These are phyloP conservation scores for Azolla pinnata DNA, from an alignment of 75 land plant genomes.

Conservation along the genomic window DNA sequence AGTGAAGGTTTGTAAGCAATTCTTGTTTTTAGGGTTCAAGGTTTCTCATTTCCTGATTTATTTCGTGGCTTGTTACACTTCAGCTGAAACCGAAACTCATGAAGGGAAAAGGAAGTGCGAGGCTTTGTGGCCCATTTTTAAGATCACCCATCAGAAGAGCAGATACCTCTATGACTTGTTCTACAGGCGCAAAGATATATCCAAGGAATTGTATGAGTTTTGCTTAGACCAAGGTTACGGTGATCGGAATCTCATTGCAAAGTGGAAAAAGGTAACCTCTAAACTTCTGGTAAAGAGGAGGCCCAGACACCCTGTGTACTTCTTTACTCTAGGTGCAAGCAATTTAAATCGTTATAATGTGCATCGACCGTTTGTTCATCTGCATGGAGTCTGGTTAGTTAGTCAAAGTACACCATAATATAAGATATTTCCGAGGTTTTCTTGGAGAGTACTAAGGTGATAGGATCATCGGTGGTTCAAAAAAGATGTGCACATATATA, in stretches of 20 bases:
- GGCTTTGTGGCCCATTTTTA: slow-evolving; percentile 86
- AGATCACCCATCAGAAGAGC: slow-evolving; percentile 75
- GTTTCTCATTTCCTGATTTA: neutral
- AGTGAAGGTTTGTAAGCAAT: neutral
- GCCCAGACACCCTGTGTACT: too few relatives aligned
- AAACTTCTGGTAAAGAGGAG: too few relatives aligned
- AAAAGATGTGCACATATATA: too few relatives aligned
- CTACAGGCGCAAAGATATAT: slow-evolving; percentile 64
- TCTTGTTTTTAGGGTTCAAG: neutral
- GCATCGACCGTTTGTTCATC: too few relatives aligned
- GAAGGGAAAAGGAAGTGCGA: slow-evolving; percentile 93
- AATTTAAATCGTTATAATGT: too few relatives aligned
- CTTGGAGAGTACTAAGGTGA: too few relatives aligned
- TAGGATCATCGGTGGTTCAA: too few relatives aligned
- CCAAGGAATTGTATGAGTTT: slow-evolving; percentile 81
- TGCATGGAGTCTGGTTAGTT: too few relatives aligned
- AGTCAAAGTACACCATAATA: too few relatives aligned
- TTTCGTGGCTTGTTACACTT: slow-evolving; percentile 3
- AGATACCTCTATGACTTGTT: slow-evolving; percentile 78
- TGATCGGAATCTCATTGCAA: slow-evolving; percentile 72
- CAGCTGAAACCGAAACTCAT: slow-evolving; percentile 89
- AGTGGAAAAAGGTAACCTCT: slow-evolving; percentile 96
- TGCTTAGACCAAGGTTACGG: slow-evolving; percentile 90
- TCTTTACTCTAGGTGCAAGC: too few relatives aligned
- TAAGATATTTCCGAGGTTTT: too few relatives aligned